Evolutionary conservation across 1,284 basidiomycete species (phyloP).

Genomic region (Melampsora occidentalis): DNA sequence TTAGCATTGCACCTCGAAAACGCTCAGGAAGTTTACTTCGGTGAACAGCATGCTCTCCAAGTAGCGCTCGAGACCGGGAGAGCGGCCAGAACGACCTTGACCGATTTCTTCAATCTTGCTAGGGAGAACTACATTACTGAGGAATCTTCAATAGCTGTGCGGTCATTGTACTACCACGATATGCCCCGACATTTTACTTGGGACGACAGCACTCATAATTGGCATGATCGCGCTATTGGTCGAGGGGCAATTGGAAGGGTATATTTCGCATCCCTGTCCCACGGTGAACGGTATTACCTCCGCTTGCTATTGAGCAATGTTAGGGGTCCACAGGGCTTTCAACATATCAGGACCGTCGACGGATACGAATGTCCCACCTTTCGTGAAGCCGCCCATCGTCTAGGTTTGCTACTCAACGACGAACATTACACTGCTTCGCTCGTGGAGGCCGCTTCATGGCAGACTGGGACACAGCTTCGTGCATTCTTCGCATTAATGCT

Average conservation of each 20-base stretch:
- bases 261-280: background rate
- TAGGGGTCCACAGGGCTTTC: background rate
- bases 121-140: background rate
- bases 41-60: too few relatives aligned
- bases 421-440: background rate
- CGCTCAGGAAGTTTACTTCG: background rate
- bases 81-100: background rate
- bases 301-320: background rate
- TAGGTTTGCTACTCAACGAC: background rate
- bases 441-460: background rate
- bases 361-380: background rate
- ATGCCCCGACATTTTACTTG: conserved; percentile 6
- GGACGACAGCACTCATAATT: background rate
- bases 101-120: background rate
- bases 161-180: too few relatives aligned
- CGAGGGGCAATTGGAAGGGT: background rate
- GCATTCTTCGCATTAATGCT: background rate
- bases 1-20: conserved; percentile 10
- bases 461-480: background rate
- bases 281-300: background rate
- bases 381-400: background rate
- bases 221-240: background rate
- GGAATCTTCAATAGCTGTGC: too few relatives aligned
- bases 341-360: background rate
- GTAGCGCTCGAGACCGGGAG: background rate